A percentile compares a stretch with the other conserved stretches of the same genome.
These are phyloP conservation scores for Coffea humblotiana DNA, from an alignment of 305 asterid species.

Conservation along the genomic window DNA sequence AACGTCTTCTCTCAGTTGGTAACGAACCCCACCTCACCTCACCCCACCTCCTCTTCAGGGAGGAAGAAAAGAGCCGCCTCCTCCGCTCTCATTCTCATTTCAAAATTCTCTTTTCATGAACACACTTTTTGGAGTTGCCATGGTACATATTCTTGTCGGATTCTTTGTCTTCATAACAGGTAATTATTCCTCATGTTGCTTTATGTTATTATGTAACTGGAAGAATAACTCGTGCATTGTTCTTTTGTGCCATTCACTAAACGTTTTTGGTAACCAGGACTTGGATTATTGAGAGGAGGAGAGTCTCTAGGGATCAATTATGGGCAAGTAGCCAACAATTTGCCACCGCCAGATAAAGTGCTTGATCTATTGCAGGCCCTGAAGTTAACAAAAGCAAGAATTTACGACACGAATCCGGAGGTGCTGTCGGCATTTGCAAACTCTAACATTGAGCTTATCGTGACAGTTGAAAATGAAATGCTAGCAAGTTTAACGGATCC, in stretches of 20 bases:
- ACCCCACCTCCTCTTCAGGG: background rate
- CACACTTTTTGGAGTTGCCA: slow-evolving; percentile 31
- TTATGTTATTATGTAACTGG: background rate
- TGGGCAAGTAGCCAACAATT: slow-evolving; percentile 87
- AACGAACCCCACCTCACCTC: slow-evolving; percentile 4
- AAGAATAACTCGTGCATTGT: background rate
- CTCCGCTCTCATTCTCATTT: slow-evolving; percentile 9
- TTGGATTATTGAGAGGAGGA: slow-evolving; percentile 33
- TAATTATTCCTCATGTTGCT: slow-evolving; percentile 6
- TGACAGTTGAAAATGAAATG: slow-evolving; percentile 67
- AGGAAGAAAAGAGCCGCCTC: slow-evolving; percentile 13
- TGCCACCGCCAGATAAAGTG: slow-evolving; percentile 72
- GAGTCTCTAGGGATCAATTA: slow-evolving; percentile 81
- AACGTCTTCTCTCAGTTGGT: background rate
- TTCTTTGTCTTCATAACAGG: slow-evolving; percentile 52
- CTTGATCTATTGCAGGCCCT: slow-evolving; percentile 61
- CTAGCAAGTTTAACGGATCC: slow-evolving; percentile 53
- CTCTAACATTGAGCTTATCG: slow-evolving; percentile 65
- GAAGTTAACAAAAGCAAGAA: slow-evolving; percentile 59
- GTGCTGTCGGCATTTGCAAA: slow-evolving; percentile 66
- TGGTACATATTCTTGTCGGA: slow-evolving; percentile 53
- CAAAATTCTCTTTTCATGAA: slow-evolving; percentile 35
- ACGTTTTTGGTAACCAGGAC: slow-evolving; percentile 28
- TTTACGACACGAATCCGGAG: slow-evolving; percentile 82
- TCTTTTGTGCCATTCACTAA: background rate